phyloP scores from a whole-genome alignment of 1,139 yeast genomes.

The Kurtzmaniella natalensis region DNA sequence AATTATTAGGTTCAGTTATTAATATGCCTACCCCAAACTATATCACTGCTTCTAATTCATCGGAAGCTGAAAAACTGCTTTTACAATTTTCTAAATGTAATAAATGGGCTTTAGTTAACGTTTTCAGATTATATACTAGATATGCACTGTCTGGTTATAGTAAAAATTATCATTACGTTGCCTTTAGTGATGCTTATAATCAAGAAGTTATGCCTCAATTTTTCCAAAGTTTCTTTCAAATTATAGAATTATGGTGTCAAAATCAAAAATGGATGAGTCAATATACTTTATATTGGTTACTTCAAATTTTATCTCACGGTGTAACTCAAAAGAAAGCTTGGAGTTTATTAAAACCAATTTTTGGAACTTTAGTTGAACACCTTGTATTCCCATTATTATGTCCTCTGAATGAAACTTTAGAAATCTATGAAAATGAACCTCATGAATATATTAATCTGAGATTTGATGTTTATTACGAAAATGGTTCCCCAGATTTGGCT shows the following conservation, averaged over 20 bases:
- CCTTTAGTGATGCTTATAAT: conserved; percentile 45
- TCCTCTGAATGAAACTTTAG: conserved; percentile 67
- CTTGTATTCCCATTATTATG: conserved; percentile 76
- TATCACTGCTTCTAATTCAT: conserved; percentile 23
- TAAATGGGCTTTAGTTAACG: conserved; percentile 86
- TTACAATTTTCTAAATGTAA: conserved; percentile 60
- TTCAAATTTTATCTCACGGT: conserved; percentile 69
- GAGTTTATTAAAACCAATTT: conserved; percentile 66
- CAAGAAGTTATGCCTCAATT: conserved; percentile 70
- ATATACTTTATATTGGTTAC: conserved; percentile 60
- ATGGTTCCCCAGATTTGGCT: conserved; percentile 62
- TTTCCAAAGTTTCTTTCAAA: conserved; percentile 55
- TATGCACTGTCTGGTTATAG: conserved; percentile 56
- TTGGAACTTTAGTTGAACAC: conserved; percentile 60
- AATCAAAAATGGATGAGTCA: conserved; percentile 65
- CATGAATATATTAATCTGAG: conserved; percentile 82
- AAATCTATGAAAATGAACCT: conserved; percentile 83
- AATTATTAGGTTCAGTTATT: conserved; percentile 67
- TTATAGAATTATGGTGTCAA: conserved; percentile 71
- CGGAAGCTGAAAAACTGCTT: conserved; percentile 34
- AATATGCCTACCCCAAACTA: conserved; percentile 55
- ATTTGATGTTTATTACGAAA: conserved; percentile 62
- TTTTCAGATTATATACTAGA: conserved; percentile 68
- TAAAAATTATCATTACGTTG: conserved; percentile 47
- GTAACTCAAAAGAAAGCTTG: conserved; percentile 67